These are phyloP conservation scores for Chalaropsis ovoidea DNA, from an alignment of 2,329 filamentous ascomycete genomes.

Conservation along the genomic window DNA sequence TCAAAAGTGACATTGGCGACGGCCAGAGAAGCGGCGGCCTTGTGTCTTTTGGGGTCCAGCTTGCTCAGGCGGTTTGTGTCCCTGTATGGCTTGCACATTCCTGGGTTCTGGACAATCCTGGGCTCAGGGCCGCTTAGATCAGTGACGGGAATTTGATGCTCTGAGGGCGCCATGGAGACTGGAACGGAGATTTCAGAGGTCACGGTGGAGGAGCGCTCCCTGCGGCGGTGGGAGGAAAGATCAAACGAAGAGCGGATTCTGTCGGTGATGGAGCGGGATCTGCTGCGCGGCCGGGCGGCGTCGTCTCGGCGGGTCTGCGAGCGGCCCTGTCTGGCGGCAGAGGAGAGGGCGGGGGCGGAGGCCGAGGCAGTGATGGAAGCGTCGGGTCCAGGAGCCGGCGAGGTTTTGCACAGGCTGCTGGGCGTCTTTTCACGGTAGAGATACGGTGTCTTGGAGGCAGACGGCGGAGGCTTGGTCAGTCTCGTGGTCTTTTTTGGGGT, in stretches of 20 bases:
- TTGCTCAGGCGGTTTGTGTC: constrained; percentile 18
- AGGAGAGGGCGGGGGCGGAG: too few species aligned
- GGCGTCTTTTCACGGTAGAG: constrained; percentile 18
- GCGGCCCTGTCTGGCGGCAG: constrained; percentile 3
- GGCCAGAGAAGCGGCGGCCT: constrained; percentile 13
- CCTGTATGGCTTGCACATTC: constrained; percentile 20
- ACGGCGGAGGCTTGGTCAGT: constrained; percentile 23
- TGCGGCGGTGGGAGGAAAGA: constrained; percentile 15
- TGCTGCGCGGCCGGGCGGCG: constrained; percentile 17
- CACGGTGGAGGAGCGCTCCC: constrained; percentile 14
- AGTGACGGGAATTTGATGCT: constrained; percentile 22
- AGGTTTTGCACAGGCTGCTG: neutral
- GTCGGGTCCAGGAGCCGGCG: neutral
- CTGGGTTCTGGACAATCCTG: constrained; percentile 23
- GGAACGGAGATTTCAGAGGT: constrained; percentile 20
- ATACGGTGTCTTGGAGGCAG: constrained; percentile 24
- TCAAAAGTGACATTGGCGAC: constrained; percentile 22
- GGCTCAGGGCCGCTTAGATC: constrained; percentile 23
- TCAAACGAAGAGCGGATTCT: constrained; percentile 23
- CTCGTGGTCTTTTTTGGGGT: constrained; percentile 6
- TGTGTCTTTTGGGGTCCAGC: constrained; percentile 8
- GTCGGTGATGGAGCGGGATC: constrained; percentile 22
- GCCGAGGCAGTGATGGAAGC: neutral
- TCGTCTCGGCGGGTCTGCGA: constrained; percentile 7
- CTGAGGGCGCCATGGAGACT: constrained; percentile 17